Percentiles rank a stretch among this genome's conserved stretches.
Evolutionary conservation across 257 asterid species (phyloP).

Genomic region (Fraxinus anomala): DNA sequence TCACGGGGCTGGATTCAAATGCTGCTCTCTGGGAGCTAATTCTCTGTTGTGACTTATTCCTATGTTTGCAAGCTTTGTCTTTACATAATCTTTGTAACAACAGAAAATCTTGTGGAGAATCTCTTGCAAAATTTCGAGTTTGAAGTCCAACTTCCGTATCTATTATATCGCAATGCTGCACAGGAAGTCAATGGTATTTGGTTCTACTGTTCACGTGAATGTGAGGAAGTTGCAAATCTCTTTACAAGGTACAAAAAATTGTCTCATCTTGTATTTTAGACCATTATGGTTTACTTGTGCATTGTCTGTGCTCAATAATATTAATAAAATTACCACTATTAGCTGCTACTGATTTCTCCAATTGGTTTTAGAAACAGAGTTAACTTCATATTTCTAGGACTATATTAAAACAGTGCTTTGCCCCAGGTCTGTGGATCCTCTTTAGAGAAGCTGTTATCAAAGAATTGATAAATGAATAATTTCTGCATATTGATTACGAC

Average conservation of each 20-base stretch:
- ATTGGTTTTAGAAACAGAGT: not conserved
- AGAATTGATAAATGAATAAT: too few relatives aligned
- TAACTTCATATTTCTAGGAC: not conserved
- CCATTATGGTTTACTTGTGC: not conserved
- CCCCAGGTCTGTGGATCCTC: not conserved
- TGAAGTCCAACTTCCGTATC: slow-evolving; percentile 84
- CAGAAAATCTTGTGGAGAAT: slow-evolving; percentile 91
- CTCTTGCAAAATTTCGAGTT: slow-evolving; percentile 79
- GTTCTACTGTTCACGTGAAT: slow-evolving; percentile 79
- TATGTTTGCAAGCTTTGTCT: not conserved
- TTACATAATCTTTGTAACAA: slow-evolving; percentile 7
- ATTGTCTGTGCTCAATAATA: not conserved
- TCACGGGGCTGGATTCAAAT: not conserved
- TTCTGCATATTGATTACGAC: too few relatives aligned
- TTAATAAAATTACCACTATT: not conserved
- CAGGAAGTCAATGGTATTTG: slow-evolving; percentile 94
- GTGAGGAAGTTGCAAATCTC: slow-evolving; percentile 79
- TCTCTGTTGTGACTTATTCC: not conserved
- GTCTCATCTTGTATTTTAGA: slow-evolving; percentile 5
- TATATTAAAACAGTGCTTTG: not conserved
- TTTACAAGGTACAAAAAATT: slow-evolving; percentile 57
- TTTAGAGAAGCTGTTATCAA: not conserved
- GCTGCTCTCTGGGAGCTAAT: not conserved
- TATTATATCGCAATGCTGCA: slow-evolving; percentile 73
- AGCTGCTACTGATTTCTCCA: not conserved